Base-by-base conservation (phyloP, 1,284 basidiomycete genomes). In the Ustilago bromivora region DNA sequence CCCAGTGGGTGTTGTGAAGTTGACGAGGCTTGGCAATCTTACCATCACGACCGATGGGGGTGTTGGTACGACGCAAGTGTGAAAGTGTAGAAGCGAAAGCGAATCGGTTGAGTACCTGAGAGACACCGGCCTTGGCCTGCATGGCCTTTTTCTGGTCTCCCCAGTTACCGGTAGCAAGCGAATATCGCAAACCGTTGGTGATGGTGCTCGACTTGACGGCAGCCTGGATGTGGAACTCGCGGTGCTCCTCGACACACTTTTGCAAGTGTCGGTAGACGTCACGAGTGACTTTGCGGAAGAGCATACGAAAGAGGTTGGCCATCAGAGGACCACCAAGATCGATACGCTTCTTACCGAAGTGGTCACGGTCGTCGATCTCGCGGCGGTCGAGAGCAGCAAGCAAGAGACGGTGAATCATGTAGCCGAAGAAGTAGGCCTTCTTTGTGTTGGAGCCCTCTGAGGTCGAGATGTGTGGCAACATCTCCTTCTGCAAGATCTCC, bases 381-480 rank as follows among this genome's bases (percentile, higher is more conserved):
- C 97, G 90, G 64, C 97, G 90, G 85, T 98, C 96, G 82, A 99
- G 88, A 17, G 95, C 95, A 47, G 97, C 96, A 17, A 98, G 90
- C 6, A 98, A 88, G 32, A 99, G 89, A 68, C 97, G 92, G 88
- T 99, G 96, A 57, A 98, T 94, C 96, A 99, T 99, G 88, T 98
- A 99, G n/a, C 97, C 97, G 76, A 99, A 95, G 90, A 99, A 99
- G 88, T 96, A 99, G 3, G 97, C 97, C 87, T 99, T 99, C 89
- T 97, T 97, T 46, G 94, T 96, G 87, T 97, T 94, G 40, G 95
- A 96, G 10, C 96, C 96, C 86, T 97, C 95, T 1, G 92, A 91
- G 90, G 96, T 96, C 4, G 96, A 96, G 34, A 99, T 92, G 86
- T 99, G 97, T 0, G 97, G 97, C 54, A 99, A 87, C 93, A 99